Percentiles rank a stretch among this genome's conserved stretches.
These are phyloP conservation scores for Podospora comata DNA, from an alignment of 495 filamentous ascomycete species.

Conservation along the genomic window DNA sequence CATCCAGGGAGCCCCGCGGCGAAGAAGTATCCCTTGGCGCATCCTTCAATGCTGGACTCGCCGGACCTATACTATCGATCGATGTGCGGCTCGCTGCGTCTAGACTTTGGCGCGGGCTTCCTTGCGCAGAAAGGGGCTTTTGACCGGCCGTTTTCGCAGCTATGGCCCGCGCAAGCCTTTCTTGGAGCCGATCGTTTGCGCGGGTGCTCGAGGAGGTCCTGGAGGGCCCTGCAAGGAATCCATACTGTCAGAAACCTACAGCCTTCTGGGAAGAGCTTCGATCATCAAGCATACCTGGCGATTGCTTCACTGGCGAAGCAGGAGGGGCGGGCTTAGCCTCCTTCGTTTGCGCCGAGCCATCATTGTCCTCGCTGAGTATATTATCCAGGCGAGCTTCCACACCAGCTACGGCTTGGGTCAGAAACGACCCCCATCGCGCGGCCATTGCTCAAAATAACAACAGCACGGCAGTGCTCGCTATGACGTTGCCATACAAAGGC, in stretches of 20 bases:
- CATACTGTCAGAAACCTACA: slow-evolving; percentile 18
- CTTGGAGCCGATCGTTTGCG: slow-evolving; percentile 76
- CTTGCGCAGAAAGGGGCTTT: slow-evolving; percentile 26
- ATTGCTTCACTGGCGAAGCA: slow-evolving; percentile 31
- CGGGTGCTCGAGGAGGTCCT: slow-evolving; percentile 54
- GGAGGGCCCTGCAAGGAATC: slow-evolving; percentile 35
- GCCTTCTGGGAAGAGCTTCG: background rate
- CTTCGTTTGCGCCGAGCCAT: slow-evolving; percentile 33
- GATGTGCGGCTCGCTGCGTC: slow-evolving; percentile 32
- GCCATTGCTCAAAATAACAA: slow-evolving; percentile 8
- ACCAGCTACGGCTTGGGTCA: slow-evolving; percentile 88
- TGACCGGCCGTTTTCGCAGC: slow-evolving; percentile 42
- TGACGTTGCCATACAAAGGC: slow-evolving; percentile 11
- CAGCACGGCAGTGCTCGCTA: background rate
- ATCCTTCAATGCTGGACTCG: slow-evolving; percentile 21
- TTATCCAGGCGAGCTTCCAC: slow-evolving; percentile 91
- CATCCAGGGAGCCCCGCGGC: slow-evolving; percentile 25
- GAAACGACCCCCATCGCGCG: slow-evolving; percentile 72
- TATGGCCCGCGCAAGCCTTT: slow-evolving; percentile 67
- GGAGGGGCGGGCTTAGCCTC: slow-evolving; percentile 26
- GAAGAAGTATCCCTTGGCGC: slow-evolving; percentile 14
- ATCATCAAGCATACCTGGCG: slow-evolving; percentile 24
- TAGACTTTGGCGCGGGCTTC: slow-evolving; percentile 36
- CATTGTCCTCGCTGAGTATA: slow-evolving; percentile 79
- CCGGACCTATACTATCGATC: slow-evolving; percentile 26